Evolutionary conservation across 2,329 filamentous ascomycete species (phyloP), one percentile per base, ranked within the genome.

Genomic region (Ascomycota sp.): DNA sequence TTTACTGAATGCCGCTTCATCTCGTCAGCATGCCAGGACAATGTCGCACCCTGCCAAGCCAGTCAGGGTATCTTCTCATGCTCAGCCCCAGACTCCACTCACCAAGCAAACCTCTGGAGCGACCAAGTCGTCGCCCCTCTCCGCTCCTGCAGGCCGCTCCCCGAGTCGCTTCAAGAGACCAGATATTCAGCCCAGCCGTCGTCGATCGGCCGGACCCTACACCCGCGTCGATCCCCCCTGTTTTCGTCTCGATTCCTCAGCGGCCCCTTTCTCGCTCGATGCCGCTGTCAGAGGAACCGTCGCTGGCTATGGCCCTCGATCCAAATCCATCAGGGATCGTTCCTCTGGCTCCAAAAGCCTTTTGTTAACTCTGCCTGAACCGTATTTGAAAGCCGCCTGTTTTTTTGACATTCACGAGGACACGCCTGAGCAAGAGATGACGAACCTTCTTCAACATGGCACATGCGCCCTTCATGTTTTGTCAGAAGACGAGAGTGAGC

Each of bases 351-450:
- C 24, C 33, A 25, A 9, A 13, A 24, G n/a, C 28, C 6, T 4
- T 21, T 10, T 33, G 16, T 25, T 21, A 6, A 25, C 55, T 29
- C 47, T 66, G 27, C 40, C 54, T 30, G 58, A 60, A 38, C 48
- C 60, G 16, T 60, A 66, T 35, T 52, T 64, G 44, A 68, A 76
- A 48, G 64, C 70, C 27, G 65, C 65, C 37, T 93, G 83, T 84
- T 77, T 77, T 59, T 95, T 98, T 49, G 78, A 86, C 38, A 95
- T 98, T 47, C 76, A 93, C 50, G 81, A 92, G 50, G 86, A 98
- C 53, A 82, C 80, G 0, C 70, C 77, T 7, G 80, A 92, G 50
- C 79, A 93, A 49, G 76, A 92, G 49, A 79, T 89, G 55, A 81
- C 83, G 45, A 93, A 92, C 47, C 61, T 92, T 29, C 80, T 95